Conservation (phyloP, 2,329 filamentous ascomycete genomes). For the Juglanconis oblonga region DNA sequence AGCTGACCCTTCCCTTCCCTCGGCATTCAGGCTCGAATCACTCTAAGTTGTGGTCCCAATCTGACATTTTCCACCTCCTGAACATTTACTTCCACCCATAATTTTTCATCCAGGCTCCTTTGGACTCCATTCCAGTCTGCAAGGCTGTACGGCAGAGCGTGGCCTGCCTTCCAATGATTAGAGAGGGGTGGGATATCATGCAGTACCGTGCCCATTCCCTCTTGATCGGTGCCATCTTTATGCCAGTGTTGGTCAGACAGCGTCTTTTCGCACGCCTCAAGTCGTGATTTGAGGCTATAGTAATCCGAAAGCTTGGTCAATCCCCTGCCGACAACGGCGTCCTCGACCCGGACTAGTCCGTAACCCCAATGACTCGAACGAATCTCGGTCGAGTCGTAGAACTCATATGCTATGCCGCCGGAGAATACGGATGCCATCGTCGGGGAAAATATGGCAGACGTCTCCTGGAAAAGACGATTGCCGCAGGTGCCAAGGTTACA, state of each 20-base stretch:
- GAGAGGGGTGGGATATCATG: conserved; percentile 11
- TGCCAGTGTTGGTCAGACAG: neutral
- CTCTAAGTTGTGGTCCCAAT: neutral
- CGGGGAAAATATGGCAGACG: conserved; percentile 52
- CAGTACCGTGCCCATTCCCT: neutral
- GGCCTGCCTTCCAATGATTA: conserved; percentile 15
- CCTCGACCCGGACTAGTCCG: conserved; percentile 37
- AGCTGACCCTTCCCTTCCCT: neutral
- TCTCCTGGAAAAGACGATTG: conserved; percentile 56
- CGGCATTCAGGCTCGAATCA: conserved; percentile 1
- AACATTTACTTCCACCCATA: conserved; percentile 12
- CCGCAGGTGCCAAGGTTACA: conserved; percentile 44
- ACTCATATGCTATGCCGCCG: conserved; percentile 62
- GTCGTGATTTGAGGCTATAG: conserved; percentile 8
- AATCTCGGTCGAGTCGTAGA: conserved; percentile 46
- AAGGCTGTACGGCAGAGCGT: conserved; percentile 14
- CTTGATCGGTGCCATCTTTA: neutral
- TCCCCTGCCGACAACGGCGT: neutral
- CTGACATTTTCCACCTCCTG: conserved; percentile 4
- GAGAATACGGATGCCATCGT: conserved; percentile 53
- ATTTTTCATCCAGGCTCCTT: conserved; percentile 9
- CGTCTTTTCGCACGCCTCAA: neutral
- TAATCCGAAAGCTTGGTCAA: conserved; percentile 14
- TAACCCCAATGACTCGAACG: conserved; percentile 23
- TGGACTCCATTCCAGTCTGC: conserved; percentile 11